Evolutionary conservation across 2,329 filamentous ascomycete species (phyloP), one percentile per base, ranked within the genome.

Genomic region (Paracamarosporium sp.): DNA sequence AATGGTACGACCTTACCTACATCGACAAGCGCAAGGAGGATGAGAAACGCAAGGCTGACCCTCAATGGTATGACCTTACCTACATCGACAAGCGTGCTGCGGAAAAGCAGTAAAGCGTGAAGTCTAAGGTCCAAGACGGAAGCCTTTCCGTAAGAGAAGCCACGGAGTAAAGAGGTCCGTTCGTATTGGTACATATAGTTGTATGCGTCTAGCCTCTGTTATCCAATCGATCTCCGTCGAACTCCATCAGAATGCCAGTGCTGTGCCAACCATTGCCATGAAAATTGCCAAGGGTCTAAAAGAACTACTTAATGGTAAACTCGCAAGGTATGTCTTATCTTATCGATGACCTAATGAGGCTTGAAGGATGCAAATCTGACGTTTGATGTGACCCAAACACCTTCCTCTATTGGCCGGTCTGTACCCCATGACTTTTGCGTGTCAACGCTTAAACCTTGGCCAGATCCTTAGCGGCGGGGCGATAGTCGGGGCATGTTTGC

Each of bases 381-480:
- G 44, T 3, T 25, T 31, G 31, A 11, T 25, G 31, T 38, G 24
- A 25, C 17, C 22, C 46, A 5, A 12, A 36, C 7, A 48, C 46
- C 46, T 48, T 36, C 46, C 46, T 48, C 30, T 36, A 88, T 81
- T 93, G 2, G 86, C 85, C 0, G 90, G 90, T 0, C 78, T 90
- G 4, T 92, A 91, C 60, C 90, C 90, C 1, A 87, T 92, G 84
- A 88, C 88, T 0, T 91, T 89, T 57, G 79, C 85, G 0, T 79
- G 91, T 1, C 90, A 93, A 73, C 84, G 85, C 20, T 90, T 91
- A 77, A 80, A 86, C 57, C 81, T 86, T 2, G 84, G 87, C n/a
- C 81, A 82, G 44, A 84, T 89, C 1, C 82, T 92, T 3, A 88
- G 89, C 12, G 79, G 68, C 11, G 78, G 44, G 15, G 6, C 24